These are phyloP conservation scores for Alternaria consortialis DNA, from an alignment of 2,329 filamentous ascomycete genomes.

Conservation along the genomic window DNA sequence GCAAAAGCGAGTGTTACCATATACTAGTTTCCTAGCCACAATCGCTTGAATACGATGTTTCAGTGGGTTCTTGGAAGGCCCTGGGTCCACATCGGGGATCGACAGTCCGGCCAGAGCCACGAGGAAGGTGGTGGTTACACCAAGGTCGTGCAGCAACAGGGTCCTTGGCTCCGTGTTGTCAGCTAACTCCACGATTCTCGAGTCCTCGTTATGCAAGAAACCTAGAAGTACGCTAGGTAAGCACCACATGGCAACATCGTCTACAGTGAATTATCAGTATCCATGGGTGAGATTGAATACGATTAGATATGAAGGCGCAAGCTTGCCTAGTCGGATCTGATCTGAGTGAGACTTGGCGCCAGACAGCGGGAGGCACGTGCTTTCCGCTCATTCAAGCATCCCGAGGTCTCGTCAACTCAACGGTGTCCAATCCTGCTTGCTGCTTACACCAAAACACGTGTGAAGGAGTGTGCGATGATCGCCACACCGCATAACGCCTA, in stretches of 20 bases:
- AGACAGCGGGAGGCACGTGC: constrained; percentile 21
- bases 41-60: constrained; percentile 19
- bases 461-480: constrained; percentile 9
- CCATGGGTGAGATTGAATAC: neutral
- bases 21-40: constrained; percentile 20
- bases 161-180: constrained; percentile 24
- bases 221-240: neutral
- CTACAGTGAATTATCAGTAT: neutral
- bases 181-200: constrained; percentile 12
- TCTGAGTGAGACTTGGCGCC: constrained; percentile 9
- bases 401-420: constrained; percentile 6
- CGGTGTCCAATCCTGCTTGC: constrained; percentile 9
- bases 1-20: neutral
- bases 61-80: constrained; percentile 4
- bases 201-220: constrained; percentile 7
- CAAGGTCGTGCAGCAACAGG: constrained; percentile 25
- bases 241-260: neutral
- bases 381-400: constrained; percentile 10
- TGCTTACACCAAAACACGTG: constrained; percentile 15
- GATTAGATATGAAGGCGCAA: neutral
- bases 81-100: neutral
- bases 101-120: constrained; percentile 23
- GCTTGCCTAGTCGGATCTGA: neutral
- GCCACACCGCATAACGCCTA: constrained; percentile 22
- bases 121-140: constrained; percentile 35